Conservation (phyloP, 495 filamentous ascomycete genomes). For the Choiromyces venosus region DNA sequence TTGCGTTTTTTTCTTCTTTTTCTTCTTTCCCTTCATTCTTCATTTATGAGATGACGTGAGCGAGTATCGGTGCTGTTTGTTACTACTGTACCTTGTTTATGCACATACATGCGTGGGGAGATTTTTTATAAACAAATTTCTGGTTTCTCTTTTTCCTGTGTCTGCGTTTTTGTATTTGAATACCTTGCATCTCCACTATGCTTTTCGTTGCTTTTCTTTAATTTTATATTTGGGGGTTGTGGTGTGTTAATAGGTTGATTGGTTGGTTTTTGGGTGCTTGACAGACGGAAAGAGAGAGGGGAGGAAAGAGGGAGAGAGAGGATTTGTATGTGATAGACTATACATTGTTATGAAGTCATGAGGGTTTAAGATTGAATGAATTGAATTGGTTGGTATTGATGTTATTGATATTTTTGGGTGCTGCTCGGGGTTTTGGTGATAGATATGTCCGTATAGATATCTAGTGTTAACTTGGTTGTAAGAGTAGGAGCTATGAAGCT, state of each 20-base stretch:
- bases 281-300: too few species aligned
- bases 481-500: neutral
- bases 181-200: conserved; percentile 7
- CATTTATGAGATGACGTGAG: neutral
- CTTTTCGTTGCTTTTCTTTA: conserved; percentile 27
- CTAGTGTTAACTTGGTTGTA: neutral
- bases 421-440: neutral
- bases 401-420: neutral
- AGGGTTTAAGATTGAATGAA: neutral
- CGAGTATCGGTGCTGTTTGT: neutral
- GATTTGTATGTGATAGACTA: neutral
- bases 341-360: neutral
- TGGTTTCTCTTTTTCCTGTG: conserved; percentile 14
- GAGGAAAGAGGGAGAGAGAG: neutral
- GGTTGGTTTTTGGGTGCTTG: conserved; percentile 21
- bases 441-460: too few species aligned
- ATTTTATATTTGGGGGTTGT: conserved; percentile 17
- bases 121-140: conserved; percentile 10
- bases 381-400: neutral
- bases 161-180: conserved; percentile 14
- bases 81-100: conserved; percentile 7
- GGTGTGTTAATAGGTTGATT: conserved; percentile 10
- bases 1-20: too few species aligned
- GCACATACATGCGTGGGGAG: conserved; percentile 5
- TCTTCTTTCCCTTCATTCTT: neutral